These are phyloP conservation scores for Phytopythium helicoides DNA, from an alignment of 352 stramenopile species.

Conservation along the genomic window DNA sequence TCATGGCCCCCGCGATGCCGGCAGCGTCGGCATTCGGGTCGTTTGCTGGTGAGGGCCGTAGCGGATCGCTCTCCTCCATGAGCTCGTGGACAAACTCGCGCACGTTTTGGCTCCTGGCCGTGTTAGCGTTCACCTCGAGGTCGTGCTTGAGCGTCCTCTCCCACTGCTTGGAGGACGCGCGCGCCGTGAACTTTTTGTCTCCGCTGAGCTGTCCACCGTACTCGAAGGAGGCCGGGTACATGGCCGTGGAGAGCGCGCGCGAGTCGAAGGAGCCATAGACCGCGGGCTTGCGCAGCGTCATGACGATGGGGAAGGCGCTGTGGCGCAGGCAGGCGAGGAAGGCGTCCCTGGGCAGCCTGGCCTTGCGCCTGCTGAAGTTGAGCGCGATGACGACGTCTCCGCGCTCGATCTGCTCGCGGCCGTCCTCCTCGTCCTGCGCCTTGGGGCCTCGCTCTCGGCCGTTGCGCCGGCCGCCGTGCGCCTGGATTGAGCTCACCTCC, in stretches of 20 bases:
- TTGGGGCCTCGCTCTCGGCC: constrained; percentile 1
- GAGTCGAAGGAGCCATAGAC: constrained; percentile 65
- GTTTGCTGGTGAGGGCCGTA: background rate
- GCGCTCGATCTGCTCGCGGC: constrained; percentile 21
- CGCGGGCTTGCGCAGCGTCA: constrained; percentile 61
- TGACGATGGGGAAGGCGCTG: constrained; percentile 51
- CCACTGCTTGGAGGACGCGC: constrained; percentile 70
- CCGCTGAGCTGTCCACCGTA: constrained; percentile 31
- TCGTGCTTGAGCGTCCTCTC: constrained; percentile 54
- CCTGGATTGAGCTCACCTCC: constrained; percentile 61
- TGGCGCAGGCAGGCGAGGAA: constrained; percentile 43
- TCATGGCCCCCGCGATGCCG: background rate
- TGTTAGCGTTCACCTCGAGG: constrained; percentile 35
- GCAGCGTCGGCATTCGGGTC: background rate
- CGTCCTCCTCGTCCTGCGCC: constrained; percentile 9
- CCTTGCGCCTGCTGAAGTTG: constrained; percentile 49
- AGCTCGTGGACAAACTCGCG: constrained; percentile 27
- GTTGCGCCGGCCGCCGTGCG: constrained; percentile 1
- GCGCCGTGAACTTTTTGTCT: constrained; percentile 36
- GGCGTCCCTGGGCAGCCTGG: constrained; percentile 40
- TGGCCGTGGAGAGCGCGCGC: constrained; percentile 57
- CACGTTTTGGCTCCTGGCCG: constrained; percentile 11
- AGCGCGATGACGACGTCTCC: constrained; percentile 71
- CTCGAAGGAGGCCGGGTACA: constrained; percentile 70
- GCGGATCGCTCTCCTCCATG: constrained; percentile 3